Conservation (phyloP, 163 green algal genomes). For the Scenedesmus sp. region DNA sequence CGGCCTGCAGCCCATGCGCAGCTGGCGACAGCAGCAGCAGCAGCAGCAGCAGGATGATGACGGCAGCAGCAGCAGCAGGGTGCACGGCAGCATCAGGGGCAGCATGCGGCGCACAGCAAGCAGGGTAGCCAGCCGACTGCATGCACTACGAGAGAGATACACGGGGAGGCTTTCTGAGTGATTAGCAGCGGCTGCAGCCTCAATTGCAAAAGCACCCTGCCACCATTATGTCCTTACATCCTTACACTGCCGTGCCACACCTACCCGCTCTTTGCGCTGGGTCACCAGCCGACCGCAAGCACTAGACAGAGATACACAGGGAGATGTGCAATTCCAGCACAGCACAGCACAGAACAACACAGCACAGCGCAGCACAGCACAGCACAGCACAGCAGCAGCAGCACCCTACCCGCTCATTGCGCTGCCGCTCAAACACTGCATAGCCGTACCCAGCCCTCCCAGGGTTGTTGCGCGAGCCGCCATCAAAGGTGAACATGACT, state of each 20-base stretch:
- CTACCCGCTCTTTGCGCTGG: too few species aligned
- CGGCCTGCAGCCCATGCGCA: slow-evolving; percentile 32
- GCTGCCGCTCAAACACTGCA: slow-evolving; percentile 27
- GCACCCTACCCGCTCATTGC: slow-evolving; percentile 1
- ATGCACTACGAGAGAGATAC: background rate
- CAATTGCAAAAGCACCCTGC: background rate
- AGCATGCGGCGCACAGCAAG: background rate
- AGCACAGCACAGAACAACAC: background rate
- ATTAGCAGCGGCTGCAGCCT: background rate
- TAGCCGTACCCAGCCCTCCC: slow-evolving; percentile 46
- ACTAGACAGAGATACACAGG: too few species aligned
- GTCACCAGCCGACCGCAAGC: too few species aligned
- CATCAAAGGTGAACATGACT: slow-evolving; percentile 38
- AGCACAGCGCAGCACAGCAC: too few species aligned
- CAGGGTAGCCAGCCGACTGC: background rate
- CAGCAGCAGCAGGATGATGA: slow-evolving; percentile 5
- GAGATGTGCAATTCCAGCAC: too few species aligned
- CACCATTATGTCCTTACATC: too few species aligned
- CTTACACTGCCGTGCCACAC: too few species aligned
- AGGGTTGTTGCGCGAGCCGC: slow-evolving; percentile 45
- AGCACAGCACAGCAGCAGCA: background rate
- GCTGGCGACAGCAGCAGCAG: slow-evolving; percentile 9
- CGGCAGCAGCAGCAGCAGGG: background rate
- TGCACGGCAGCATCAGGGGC: too few species aligned
- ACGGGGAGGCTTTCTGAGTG: background rate